Evolutionary conservation across 1,284 basidiomycete genomes (phyloP), one percentile per base, ranked within the genome.

Genomic region (Malassezia sp.): DNA sequence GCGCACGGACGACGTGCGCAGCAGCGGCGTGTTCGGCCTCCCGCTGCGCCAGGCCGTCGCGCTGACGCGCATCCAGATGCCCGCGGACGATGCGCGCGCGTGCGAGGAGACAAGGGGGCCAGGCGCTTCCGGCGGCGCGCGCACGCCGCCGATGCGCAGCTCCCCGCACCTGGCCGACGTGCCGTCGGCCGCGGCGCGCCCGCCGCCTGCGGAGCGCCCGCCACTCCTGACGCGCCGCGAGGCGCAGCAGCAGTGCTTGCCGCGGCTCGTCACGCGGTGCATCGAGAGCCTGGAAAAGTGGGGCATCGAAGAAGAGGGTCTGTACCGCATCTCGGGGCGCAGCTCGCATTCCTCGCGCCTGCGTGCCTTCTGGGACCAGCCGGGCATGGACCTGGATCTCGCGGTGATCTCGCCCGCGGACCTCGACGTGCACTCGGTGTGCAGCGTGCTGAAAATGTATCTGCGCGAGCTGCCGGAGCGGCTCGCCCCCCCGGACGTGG

Each of bases 371-470:
- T 64, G 66, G 38, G 52, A 62, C 5, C 47, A 48, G 18, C 48
- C 56, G 1, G 41, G 40, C 20, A 46, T 53, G 26, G 65, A 68
- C 37, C 38, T 68, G 17, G 26, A 40, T 9, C 49, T 68, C 12
- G 48, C 47, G 27, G 53, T 60, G 37, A 58, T 68, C 42, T 49
- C 49, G 10, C 65, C 65, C 1, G 63, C 60, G 8, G 65, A 68
- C 28, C 45, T 67, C 14, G 65, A 68, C 49, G 56, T 68, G 38
- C 63, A 68, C 42, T 60, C 59, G 27, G 65, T 68, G 15, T 68
- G 63, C 57, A 63, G 60, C 39, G 35, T 65, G 35, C 52, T 68
- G 34, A 68, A 68, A 49, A 51, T 50, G 42, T 68, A 65, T 45
- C 49, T 68, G 23, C 45, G 65, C 12, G 65, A 63, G 41, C 45